A percentile compares a stretch with the other conserved stretches of the same genome.
Conservation (phyloP, 768 basidiomycete species). For the Kwoniella dejecticola region DNA sequence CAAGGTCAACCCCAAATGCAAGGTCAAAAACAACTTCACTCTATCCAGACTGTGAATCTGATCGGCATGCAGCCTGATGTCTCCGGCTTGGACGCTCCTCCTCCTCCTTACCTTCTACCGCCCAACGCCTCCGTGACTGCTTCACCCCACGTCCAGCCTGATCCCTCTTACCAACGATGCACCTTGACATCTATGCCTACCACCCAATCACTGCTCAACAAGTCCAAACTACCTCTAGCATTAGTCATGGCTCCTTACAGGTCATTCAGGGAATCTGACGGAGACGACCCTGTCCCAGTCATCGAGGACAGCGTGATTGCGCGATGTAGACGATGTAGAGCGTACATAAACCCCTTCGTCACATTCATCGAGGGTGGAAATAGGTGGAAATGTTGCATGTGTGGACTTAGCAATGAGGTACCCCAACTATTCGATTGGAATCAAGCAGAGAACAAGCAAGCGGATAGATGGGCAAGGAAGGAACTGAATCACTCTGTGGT, state of each 20-base stretch:
- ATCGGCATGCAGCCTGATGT: constrained; percentile 92
- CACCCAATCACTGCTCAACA: constrained; percentile 78
- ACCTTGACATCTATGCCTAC: constrained; percentile 93
- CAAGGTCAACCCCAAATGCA: constrained; percentile 13
- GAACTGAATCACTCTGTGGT: constrained; percentile 94
- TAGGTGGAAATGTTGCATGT: constrained; percentile 99
- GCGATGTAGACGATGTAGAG: constrained; percentile 89
- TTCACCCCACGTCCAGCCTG: constrained; percentile 72
- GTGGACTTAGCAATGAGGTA: constrained; percentile 95
- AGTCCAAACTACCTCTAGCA: constrained; percentile 86
- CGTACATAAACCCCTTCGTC: constrained; percentile 96
- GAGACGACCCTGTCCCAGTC: constrained; percentile 75
- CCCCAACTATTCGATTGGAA: constrained; percentile 99
- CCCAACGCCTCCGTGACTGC: constrained; percentile 62
- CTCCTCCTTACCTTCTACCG: constrained; percentile 87
- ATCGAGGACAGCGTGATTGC: constrained; percentile 93
- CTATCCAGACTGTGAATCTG: constrained; percentile 84
- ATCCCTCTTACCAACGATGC: constrained; percentile 85
- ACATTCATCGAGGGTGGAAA: constrained; percentile 98
- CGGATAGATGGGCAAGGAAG: constrained; percentile 88
- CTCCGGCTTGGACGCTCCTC: constrained; percentile 72
- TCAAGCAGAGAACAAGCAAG: constrained; percentile 85
- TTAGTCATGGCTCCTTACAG: constrained; percentile 89
- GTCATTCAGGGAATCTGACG: constrained; percentile 65
- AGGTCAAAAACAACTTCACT: constrained; percentile 58